Conservation (phyloP, 768 basidiomycete genomes). For the Paxillus rubicundulus region DNA sequence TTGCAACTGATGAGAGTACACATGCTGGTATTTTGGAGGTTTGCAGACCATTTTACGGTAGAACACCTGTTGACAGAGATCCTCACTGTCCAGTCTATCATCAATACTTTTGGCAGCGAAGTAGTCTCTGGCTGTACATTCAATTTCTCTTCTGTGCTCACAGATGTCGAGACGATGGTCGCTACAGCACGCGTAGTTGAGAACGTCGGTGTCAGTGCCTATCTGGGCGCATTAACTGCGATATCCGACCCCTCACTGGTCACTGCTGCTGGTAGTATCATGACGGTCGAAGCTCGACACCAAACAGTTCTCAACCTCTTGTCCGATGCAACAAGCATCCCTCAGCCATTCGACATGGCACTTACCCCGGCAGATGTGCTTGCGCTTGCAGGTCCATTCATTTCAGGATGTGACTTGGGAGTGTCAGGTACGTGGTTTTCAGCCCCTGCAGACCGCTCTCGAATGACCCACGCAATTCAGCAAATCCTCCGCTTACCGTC, state of each 20-base stretch:
- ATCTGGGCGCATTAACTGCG: slow-evolving; percentile 69
- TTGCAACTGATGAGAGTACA: slow-evolving; percentile 59
- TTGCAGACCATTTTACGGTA: slow-evolving; percentile 1
- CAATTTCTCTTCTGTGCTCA: slow-evolving; percentile 61
- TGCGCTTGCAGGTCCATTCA: slow-evolving; percentile 64
- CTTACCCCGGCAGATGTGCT: slow-evolving; percentile 70
- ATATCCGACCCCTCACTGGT: slow-evolving; percentile 59
- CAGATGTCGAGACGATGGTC: slow-evolving; percentile 67
- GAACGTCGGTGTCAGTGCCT: slow-evolving; percentile 71
- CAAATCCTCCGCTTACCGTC: slow-evolving; percentile 56
- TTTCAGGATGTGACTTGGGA: slow-evolving; percentile 65
- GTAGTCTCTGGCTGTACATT: slow-evolving; percentile 63
- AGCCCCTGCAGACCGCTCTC: neutral
- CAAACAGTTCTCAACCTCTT: slow-evolving; percentile 75
- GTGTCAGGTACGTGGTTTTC: slow-evolving; percentile 43
- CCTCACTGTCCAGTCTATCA: slow-evolving; percentile 34
- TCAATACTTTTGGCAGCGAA: slow-evolving; percentile 51
- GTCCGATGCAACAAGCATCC: slow-evolving; percentile 53
- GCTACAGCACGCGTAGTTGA: slow-evolving; percentile 73
- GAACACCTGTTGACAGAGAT: neutral
- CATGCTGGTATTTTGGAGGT: slow-evolving; percentile 60
- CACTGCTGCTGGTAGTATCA: slow-evolving; percentile 66
- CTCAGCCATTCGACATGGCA: slow-evolving; percentile 69
- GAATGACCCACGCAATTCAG: slow-evolving; percentile 27
- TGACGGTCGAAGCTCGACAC: slow-evolving; percentile 83